Conservation (phyloP, 306 rosid genomes). For the Castanea mollissima region DNA sequence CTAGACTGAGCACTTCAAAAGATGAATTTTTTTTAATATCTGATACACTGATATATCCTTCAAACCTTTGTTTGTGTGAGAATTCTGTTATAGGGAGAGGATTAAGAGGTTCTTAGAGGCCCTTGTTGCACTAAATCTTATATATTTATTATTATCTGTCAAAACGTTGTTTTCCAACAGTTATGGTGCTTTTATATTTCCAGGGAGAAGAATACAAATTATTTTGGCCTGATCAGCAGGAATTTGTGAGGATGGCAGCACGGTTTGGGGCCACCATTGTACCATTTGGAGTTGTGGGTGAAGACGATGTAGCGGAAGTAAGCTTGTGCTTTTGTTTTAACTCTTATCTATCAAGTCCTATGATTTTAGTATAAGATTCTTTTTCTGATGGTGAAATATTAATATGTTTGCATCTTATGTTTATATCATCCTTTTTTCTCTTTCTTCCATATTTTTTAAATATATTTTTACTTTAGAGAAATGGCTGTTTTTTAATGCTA, state of each 20-base stretch:
- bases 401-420: not conserved
- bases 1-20: not conserved
- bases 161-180: slow-evolving; percentile 4
- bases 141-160: not conserved
- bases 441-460: not conserved
- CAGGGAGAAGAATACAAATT: slow-evolving; percentile 89
- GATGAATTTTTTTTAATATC: not conserved
- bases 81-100: not conserved
- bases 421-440: not conserved
- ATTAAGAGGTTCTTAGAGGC: not conserved
- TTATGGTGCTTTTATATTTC: slow-evolving; percentile 20
- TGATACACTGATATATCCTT: not conserved
- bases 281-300: slow-evolving; percentile 94
- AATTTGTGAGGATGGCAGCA: slow-evolving; percentile 97
- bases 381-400: not conserved
- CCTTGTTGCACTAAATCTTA: not conserved
- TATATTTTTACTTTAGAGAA: not conserved
- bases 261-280: slow-evolving; percentile 90
- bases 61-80: not conserved
- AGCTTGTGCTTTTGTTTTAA: slow-evolving; percentile 29
- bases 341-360: not conserved
- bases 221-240: slow-evolving; percentile 84
- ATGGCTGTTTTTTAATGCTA: not conserved
- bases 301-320: slow-evolving; percentile 80
- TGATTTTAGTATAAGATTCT: not conserved